Conservation (phyloP, 768 basidiomycete species). For the Serendipita sp. region DNA sequence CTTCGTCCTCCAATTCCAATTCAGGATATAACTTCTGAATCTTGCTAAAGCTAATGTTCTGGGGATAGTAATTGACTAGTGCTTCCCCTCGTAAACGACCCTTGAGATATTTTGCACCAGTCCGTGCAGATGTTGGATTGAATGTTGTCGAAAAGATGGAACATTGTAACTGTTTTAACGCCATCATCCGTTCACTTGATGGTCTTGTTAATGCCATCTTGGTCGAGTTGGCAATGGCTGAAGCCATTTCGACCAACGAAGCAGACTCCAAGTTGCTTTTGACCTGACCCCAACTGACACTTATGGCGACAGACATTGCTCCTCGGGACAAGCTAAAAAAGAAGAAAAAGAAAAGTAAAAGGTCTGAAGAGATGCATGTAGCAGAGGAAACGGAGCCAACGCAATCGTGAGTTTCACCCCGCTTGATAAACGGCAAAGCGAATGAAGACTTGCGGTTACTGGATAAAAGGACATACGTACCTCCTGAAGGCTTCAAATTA, state of each 20-base stretch:
- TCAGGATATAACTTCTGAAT: constrained; percentile 37
- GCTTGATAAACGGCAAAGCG: background rate
- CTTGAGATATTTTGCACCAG: constrained; percentile 84
- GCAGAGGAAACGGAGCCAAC: background rate
- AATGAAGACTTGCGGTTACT: background rate
- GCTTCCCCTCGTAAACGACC: constrained; percentile 67
- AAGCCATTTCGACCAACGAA: background rate
- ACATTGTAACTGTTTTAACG: constrained; percentile 48
- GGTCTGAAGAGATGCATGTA: background rate
- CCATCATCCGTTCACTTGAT: constrained; percentile 26
- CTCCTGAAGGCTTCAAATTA: constrained; percentile 35
- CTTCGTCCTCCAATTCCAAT: constrained; percentile 42
- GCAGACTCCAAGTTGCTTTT: background rate
- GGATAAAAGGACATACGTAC: constrained; percentile 35
- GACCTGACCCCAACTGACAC: background rate
- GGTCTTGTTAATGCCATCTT: background rate
- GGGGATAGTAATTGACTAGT: constrained; percentile 64
- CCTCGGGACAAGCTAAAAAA: background rate
- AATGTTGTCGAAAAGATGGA: constrained; percentile 73
- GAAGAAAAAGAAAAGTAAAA: background rate
- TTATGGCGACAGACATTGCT: background rate
- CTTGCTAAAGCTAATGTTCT: constrained; percentile 32
- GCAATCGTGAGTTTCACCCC: background rate
- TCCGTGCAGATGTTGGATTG: constrained; percentile 67
- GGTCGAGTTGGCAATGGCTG: background rate